Conservation (phyloP, 2,329 filamentous ascomycete species). For the Ambrosiella beaveri region DNA sequence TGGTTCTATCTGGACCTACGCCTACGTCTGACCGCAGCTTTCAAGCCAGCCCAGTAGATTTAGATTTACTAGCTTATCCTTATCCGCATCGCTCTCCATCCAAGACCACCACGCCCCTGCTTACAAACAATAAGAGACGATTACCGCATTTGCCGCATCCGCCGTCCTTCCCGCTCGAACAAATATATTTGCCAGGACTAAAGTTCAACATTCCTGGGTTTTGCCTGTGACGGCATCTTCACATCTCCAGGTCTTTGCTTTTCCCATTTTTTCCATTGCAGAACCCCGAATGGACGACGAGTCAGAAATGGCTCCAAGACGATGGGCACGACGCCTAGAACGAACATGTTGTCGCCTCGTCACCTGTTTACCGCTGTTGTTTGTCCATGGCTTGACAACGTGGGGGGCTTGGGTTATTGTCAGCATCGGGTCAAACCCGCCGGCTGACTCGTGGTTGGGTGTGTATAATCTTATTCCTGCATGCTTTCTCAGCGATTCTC, state of each 20-base stretch:
- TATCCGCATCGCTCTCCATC: neutral
- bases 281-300: constrained; percentile 17
- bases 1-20: too few species aligned
- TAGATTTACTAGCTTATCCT: neutral
- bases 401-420: constrained; percentile 87
- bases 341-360: constrained; percentile 65
- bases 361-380: constrained; percentile 71
- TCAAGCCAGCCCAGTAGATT: neutral
- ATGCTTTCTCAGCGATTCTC: neutral
- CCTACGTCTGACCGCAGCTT: neutral
- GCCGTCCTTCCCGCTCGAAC: neutral
- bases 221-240: neutral
- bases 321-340: constrained; percentile 55
- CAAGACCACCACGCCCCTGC: neutral
- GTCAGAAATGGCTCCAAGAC: constrained; percentile 31
- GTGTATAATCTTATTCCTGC: constrained; percentile 16
- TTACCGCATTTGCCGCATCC: neutral
- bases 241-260: neutral
- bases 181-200: neutral
- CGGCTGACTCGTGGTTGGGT: constrained; percentile 41
- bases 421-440: constrained; percentile 45
- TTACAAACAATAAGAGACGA: neutral
- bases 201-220: neutral
- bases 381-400: constrained; percentile 77
- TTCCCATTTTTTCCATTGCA: constrained; percentile 16